Base-by-base conservation (phyloP, 345 rosid genomes). In the Bruguiera parviflora region DNA sequence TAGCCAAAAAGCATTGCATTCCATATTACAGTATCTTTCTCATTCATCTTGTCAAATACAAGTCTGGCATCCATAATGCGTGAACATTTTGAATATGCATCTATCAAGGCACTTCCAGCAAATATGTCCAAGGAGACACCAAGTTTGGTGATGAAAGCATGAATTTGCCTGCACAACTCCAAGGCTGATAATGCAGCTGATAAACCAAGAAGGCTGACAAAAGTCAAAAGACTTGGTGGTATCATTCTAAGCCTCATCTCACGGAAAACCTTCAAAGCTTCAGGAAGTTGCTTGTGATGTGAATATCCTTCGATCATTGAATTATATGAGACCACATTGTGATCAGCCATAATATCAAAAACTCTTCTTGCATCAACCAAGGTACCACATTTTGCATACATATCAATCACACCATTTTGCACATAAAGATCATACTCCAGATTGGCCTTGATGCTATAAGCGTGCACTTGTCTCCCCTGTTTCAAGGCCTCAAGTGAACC, bases 221-320 rank as follows among this genome's bases (percentile, higher is more conserved):
- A 89, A 51, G 96, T 89, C 83, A 92, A 80, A 5, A 78, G 71
- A 74, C 81, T 87, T 31, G 96, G 96, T 37, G 67, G 76, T 61
- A 88, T 43, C 61, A 70, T 71, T 25, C 64, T 73, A 22, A 58
- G 75, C 81, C 89, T 86, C 93, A 89, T 88, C 58, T 77, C 71
- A 66, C 51, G 70, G 76, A 92, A 89, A 63, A 89, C 73, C 76
- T 76, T 73, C 65, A 92, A 46, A 27, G 83, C 86, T 67, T 92
- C 90, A 21, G 51, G 65, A 16, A 83, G 83, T 66, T 79, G 81
- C 65, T 79, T 90, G 33, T 75, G 69, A 53, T 86, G 82, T 52
- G 96, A 83, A 80, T 86, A 92, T 66, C 97, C 97, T 84, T 88
- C 88, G 27, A 92, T 88, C 71, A 92, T 78, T 55, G 92, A 85